Evolutionary conservation across 2,329 filamentous ascomycete genomes (phyloP).

Genomic region (Metarhizium sp.): DNA sequence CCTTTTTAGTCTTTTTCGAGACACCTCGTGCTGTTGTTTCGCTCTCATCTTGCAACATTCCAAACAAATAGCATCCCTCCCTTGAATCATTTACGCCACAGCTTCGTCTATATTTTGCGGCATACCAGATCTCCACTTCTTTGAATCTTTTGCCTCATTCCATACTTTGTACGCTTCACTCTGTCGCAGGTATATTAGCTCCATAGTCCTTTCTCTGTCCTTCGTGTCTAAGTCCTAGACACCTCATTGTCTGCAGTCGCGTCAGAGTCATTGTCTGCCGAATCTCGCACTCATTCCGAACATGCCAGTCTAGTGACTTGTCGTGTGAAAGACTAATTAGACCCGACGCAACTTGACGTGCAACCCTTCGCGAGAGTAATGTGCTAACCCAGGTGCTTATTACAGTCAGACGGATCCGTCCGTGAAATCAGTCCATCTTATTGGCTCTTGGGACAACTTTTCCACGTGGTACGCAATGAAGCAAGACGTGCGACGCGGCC

Average conservation of each 20-base stretch:
- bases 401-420: constrained; percentile 50
- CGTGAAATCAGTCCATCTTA: constrained; percentile 63
- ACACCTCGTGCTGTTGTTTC: background rate
- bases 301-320: background rate
- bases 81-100: background rate
- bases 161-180: background rate
- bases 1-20: background rate
- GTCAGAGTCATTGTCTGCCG: background rate
- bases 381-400: constrained; percentile 13
- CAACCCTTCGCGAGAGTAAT: background rate
- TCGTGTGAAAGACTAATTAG: background rate
- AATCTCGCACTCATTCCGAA: background rate
- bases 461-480: constrained; percentile 69
- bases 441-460: constrained; percentile 97
- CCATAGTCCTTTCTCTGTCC: background rate
- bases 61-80: background rate
- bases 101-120: background rate
- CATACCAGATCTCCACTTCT: background rate
- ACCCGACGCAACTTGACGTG: background rate
- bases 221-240: background rate
- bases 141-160: background rate
- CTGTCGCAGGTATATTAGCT: background rate
- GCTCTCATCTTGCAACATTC: background rate
- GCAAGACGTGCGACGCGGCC: constrained; percentile 64
- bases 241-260: background rate